Evolutionary conservation across 2,329 filamentous ascomycete species (phyloP).

Genomic region (Ustulina deusta): DNA sequence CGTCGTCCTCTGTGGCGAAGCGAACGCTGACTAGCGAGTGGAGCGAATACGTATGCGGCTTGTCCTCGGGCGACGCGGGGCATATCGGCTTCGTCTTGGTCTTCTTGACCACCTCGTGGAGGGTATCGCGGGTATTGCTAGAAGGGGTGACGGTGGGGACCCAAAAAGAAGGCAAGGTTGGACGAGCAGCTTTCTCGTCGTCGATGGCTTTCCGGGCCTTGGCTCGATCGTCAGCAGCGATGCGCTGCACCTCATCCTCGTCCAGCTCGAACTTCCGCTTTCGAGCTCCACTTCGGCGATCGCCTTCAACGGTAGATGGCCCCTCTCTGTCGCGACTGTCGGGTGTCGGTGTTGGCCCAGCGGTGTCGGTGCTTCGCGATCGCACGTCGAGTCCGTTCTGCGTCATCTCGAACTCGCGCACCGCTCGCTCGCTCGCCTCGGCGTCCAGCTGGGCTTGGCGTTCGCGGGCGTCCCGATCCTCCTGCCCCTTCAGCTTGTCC

Average conservation of each 20-base stretch:
- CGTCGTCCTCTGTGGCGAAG: slow-evolving; percentile 78
- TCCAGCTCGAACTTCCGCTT: slow-evolving; percentile 86
- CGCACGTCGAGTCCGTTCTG: slow-evolving; percentile 74
- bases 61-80: slow-evolving; percentile 75
- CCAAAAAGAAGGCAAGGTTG: slow-evolving; percentile 89
- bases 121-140: slow-evolving; percentile 67
- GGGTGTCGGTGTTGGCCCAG: slow-evolving; percentile 48
- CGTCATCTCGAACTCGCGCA: slow-evolving; percentile 85
- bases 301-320: slow-evolving; percentile 26
- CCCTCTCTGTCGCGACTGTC: slow-evolving; percentile 39
- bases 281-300: slow-evolving; percentile 57
- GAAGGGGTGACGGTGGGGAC: slow-evolving; percentile 84
- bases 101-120: slow-evolving; percentile 69
- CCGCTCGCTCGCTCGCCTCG: slow-evolving; percentile 75
- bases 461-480: slow-evolving; percentile 74
- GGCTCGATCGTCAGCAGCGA: slow-evolving; percentile 75
- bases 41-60: slow-evolving; percentile 80
- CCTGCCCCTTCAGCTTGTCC: slow-evolving; percentile 72
- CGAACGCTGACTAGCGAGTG: slow-evolving; percentile 80
- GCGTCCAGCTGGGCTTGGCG: slow-evolving; percentile 71
- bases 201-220: slow-evolving; percentile 78
- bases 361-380: slow-evolving; percentile 11
- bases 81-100: slow-evolving; percentile 78
- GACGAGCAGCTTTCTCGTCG: slow-evolving; percentile 77
- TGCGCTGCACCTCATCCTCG: slow-evolving; percentile 77